Conservation (phyloP, 169 alveolate species). For the Plasmodium coatneyi region DNA sequence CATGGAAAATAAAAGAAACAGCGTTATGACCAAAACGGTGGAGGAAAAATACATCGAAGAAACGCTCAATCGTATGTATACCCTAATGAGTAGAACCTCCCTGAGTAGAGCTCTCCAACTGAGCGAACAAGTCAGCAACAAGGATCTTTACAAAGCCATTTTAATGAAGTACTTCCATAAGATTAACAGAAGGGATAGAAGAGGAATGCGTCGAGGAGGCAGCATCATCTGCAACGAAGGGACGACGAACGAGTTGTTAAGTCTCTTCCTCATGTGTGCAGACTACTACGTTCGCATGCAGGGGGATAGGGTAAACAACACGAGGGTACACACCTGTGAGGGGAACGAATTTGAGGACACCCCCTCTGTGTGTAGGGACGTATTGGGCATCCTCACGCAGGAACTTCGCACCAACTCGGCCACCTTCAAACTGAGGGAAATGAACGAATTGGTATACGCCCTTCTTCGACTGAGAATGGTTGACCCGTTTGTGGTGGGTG, state of each 20-base stretch:
- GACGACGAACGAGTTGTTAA: background rate
- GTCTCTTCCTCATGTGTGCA: constrained; percentile 5
- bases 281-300: background rate
- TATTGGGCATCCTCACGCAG: background rate
- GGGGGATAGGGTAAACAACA: background rate
- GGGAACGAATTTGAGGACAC: constrained; percentile 1
- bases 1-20: background rate
- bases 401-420: background rate
- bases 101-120: background rate
- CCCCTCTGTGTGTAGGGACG: background rate
- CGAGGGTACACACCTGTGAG: background rate
- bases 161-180: background rate
- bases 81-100: background rate
- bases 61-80: background rate
- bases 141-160: background rate
- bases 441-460: background rate
- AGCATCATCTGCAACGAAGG: background rate
- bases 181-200: background rate
- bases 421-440: background rate
- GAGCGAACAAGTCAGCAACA: constrained; percentile 8
- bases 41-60: background rate
- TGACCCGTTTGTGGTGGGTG: background rate
- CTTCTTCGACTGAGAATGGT: background rate
- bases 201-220: background rate
- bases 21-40: background rate